phyloP scores from a whole-genome alignment of 192 early-diverging fungal genomes.

The Kickxella alabastrina region DNA sequence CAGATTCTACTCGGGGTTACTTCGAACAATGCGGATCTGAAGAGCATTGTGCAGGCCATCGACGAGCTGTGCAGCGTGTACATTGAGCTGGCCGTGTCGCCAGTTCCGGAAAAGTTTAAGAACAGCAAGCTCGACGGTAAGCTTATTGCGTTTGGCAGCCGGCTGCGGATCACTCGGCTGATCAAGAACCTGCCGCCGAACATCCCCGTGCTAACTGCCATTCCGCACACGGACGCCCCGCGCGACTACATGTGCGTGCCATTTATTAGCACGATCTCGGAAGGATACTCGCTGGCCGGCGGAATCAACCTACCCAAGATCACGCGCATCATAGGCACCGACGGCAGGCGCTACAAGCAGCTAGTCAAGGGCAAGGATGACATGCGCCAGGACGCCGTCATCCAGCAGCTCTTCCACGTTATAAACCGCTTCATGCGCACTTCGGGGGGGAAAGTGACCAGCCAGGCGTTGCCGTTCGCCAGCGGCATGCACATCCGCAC shows the following conservation, averaged over 20 bases:
- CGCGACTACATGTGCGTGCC: constrained; percentile 40
- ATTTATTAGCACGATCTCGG: constrained; percentile 27
- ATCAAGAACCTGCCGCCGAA: constrained; percentile 29
- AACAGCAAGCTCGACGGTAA: constrained; percentile 20
- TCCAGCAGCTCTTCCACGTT: constrained; percentile 64
- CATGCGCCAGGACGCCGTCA: constrained; percentile 70
- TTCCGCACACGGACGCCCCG: constrained; percentile 19
- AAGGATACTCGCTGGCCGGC: constrained; percentile 42
- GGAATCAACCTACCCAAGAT: constrained; percentile 55
- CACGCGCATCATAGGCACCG: constrained; percentile 29
- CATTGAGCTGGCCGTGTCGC: constrained; percentile 34
- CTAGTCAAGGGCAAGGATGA: constrained; percentile 65
- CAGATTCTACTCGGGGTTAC: constrained; percentile 22
- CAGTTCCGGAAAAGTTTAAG: constrained; percentile 42
- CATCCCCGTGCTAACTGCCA: constrained; percentile 37
- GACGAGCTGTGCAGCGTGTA: constrained; percentile 39
- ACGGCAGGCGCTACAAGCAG: constrained; percentile 49
- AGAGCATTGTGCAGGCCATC: constrained; percentile 27
- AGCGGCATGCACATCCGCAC: constrained; percentile 52
- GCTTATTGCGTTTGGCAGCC: constrained; percentile 24
- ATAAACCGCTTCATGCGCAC: constrained; percentile 60
- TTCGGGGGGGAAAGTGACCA: constrained; percentile 1
- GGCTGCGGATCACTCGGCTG: constrained; percentile 26
- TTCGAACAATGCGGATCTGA: constrained; percentile 10
- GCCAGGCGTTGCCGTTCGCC: not conserved